A percentile compares a stretch with the other conserved stretches of the same genome.
phyloP scores from a whole-genome alignment of 768 basidiomycete species.

The Tulasnella sp. region DNA sequence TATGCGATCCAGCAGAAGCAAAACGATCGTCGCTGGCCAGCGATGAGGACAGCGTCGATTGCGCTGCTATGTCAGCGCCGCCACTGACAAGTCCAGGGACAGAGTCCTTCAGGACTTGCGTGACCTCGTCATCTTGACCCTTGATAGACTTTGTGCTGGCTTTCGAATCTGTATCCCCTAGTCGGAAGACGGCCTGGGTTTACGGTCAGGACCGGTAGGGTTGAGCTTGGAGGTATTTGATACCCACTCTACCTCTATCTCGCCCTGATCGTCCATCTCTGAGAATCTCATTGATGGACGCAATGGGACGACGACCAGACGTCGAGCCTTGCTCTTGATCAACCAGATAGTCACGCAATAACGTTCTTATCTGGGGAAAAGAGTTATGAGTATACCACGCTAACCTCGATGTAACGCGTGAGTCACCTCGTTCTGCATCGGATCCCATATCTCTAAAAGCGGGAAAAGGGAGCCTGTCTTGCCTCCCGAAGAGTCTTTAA shows the following conservation, averaged over 20 bases:
- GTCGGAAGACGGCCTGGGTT: conserved; percentile 72
- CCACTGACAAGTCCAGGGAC: conserved; percentile 88
- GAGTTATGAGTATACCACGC: conserved; percentile 7
- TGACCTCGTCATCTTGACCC: conserved; percentile 75
- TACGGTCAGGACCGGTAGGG: background rate
- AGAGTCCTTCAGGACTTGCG: conserved; percentile 71
- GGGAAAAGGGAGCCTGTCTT: conserved; percentile 72
- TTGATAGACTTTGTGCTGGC: conserved; percentile 54
- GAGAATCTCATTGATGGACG: conserved; percentile 88
- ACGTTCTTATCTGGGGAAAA: conserved; percentile 53
- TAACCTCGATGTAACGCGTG: background rate
- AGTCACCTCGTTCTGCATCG: conserved; percentile 79
- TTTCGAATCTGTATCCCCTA: conserved; percentile 81
- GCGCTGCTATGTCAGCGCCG: conserved; percentile 43
- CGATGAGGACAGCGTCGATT: conserved; percentile 39
- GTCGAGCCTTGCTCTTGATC: conserved; percentile 76
- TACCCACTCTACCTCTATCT: conserved; percentile 65
- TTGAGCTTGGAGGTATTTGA: background rate
- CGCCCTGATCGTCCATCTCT: conserved; percentile 69
- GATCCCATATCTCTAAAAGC: conserved; percentile 75
- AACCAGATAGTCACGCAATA: conserved; percentile 84
- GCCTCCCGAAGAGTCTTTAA: conserved; percentile 73
- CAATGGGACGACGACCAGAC: conserved; percentile 76
- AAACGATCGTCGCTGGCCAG: conserved; percentile 65
- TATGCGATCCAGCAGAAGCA: conserved; percentile 65